Evolutionary conservation across 352 stramenopile species (phyloP).

Genomic region (Pythium brachiatum): DNA sequence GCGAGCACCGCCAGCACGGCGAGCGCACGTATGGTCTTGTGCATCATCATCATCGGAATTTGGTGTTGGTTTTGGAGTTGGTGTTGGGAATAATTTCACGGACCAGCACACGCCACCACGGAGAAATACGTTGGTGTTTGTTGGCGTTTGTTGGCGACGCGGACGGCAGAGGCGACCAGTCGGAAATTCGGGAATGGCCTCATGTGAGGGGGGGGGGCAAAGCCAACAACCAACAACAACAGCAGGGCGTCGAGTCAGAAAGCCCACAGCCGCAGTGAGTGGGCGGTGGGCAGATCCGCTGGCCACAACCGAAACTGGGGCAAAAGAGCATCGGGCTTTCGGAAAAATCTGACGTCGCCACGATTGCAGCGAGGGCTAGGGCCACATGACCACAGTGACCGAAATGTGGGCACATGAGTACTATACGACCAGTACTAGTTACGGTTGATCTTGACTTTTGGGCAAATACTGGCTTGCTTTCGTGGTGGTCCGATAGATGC

Average conservation of each 20-base stretch:
- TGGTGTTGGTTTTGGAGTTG: background rate
- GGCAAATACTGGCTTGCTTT: no score
- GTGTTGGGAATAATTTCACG: conserved; percentile 11
- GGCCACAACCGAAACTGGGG: background rate
- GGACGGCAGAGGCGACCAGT: conserved; percentile 6
- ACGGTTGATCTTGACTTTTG: background rate
- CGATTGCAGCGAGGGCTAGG: background rate
- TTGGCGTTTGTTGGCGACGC: conserved; percentile 3
- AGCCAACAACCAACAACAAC: background rate
- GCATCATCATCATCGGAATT: conserved; percentile 10
- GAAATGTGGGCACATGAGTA: background rate
- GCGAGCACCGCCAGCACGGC: conserved; percentile 16
- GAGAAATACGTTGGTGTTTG: background rate
- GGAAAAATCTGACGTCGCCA: conserved; percentile 3
- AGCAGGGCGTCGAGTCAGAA: conserved; percentile 5
- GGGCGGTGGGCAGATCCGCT: background rate
- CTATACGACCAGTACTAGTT: background rate
- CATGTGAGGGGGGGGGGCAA: no score
- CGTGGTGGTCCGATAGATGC: background rate
- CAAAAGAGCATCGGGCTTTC: background rate
- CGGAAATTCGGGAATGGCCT: conserved; percentile 17
- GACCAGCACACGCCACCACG: background rate
- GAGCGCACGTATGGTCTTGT: conserved; percentile 15
- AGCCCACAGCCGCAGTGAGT: background rate
- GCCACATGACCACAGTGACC: background rate